Percentiles rank a stretch among this genome's conserved stretches.
Conservation (phyloP, 1,284 basidiomycete species). For the Ustilago nuda region DNA sequence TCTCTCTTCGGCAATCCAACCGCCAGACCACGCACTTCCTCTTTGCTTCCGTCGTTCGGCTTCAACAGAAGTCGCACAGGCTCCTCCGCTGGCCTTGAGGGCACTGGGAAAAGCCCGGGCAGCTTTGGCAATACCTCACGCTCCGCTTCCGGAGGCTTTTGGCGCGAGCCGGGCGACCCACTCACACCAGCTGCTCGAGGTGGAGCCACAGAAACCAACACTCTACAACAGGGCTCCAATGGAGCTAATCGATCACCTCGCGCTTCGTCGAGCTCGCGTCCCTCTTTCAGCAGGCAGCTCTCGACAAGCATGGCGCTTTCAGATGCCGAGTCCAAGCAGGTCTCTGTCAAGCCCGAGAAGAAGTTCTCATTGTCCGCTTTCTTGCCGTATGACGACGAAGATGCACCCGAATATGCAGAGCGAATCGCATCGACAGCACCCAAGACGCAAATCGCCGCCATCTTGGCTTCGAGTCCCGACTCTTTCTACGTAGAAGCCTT, state of each 20-base stretch:
- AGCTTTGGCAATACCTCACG: conserved; percentile 27
- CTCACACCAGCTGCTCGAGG: conserved; percentile 3
- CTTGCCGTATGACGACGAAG: conserved; percentile 50
- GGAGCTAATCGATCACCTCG: conserved; percentile 23
- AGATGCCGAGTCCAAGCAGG: conserved; percentile 23
- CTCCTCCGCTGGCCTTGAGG: conserved; percentile 42
- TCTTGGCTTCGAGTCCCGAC: conserved; percentile 75
- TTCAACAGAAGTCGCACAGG: conserved; percentile 43
- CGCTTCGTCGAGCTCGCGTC: conserved; percentile 34
- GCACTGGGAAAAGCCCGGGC: conserved; percentile 36
- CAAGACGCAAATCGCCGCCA: conserved; percentile 52
- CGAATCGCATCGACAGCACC: conserved; percentile 40
- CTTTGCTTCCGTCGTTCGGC: conserved; percentile 52
- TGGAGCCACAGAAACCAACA: conserved; percentile 7
- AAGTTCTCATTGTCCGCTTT: conserved; percentile 47
- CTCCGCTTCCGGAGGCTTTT: conserved; percentile 23
- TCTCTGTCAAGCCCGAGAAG: conserved; percentile 26
- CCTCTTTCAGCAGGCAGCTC: conserved; percentile 39
- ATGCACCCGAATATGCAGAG: conserved; percentile 52
- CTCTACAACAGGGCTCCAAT: conserved; percentile 14
- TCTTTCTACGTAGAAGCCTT: conserved; percentile 80
- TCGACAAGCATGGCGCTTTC: conserved; percentile 25
- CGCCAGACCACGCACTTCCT: conserved; percentile 53
- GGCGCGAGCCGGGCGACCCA: conserved; percentile 30
- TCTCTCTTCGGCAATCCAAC: conserved; percentile 49